Conservation (phyloP, 306 rosid species). For the Inga oerstediana region DNA sequence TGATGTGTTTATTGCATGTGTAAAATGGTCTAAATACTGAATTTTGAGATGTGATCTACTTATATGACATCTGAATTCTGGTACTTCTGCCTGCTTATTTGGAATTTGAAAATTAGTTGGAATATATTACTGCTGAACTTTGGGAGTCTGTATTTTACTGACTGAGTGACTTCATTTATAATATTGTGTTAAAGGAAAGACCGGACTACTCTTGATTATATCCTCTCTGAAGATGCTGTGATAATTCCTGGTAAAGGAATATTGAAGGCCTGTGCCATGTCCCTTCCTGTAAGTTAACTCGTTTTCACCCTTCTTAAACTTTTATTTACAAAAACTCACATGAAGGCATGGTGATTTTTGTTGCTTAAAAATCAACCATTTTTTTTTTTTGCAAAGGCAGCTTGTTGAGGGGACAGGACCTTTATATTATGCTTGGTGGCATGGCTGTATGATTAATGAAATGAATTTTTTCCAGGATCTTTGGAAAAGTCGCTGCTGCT, state of each 20-base stretch:
- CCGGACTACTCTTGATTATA: slow-evolving; percentile 53
- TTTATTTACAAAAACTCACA: not conserved
- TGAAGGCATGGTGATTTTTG: not conserved
- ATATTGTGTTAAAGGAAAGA: slow-evolving; percentile 64
- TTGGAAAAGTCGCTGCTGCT: slow-evolving; percentile 80
- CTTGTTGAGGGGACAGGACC: not conserved
- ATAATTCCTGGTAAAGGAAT: slow-evolving; percentile 77
- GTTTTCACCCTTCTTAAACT: not conserved
- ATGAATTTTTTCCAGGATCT: slow-evolving; percentile 61
- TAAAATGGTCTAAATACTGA: not conserved
- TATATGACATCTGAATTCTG: not conserved
- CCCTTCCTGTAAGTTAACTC: slow-evolving; percentile 73
- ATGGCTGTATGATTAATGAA: slow-evolving; percentile 23
- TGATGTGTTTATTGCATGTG: not conserved
- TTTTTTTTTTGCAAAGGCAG: slow-evolving; percentile 3
- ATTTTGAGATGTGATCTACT: not conserved
- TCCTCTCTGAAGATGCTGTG: slow-evolving; percentile 73
- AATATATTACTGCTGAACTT: not conserved
- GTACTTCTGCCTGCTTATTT: not conserved
- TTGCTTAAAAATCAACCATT: not conserved
- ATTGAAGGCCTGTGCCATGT: slow-evolving; percentile 77
- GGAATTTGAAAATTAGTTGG: not conserved
- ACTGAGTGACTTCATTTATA: slow-evolving; percentile 19
- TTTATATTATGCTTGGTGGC: not conserved
- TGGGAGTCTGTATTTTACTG: not conserved